Base-by-base conservation (phyloP, 2,329 filamentous ascomycete species). In the Geosmithia putterillii region DNA sequence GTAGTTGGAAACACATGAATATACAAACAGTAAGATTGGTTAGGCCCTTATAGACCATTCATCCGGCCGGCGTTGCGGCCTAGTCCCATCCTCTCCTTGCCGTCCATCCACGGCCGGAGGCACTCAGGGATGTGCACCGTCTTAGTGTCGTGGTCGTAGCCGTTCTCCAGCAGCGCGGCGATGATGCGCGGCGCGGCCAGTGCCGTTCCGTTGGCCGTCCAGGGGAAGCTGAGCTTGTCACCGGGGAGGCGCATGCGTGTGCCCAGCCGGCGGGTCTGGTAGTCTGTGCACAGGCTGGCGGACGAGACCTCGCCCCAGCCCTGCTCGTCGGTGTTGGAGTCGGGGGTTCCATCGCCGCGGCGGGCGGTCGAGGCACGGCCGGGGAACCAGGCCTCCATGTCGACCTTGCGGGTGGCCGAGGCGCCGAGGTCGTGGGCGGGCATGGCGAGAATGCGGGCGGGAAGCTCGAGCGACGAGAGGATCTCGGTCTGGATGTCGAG, bases 221-320 rank as follows among this genome's bases (percentile, higher is more conserved):
- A 87, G 14, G 89, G 87, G 59, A 87, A 96, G 2, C 72, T 70
- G 36, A 83, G 64, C 56, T 73, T 77, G 23, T 57, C 59, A n/a
- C 65, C 63, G 42, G 63, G 66, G 12, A 71, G 48, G 48, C 81
- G 79, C 39, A 86, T 68, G 36, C 83, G 74, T 14, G 92, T 95
- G 22, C 78, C 81, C 32, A 98, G 69, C 15, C 92, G 74, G 22
- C 92, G 74, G 21, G 76, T 83, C 67, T 98, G 92, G 64, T 96
- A 98, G 62, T 98, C 92, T 2, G 86, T 92, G 64, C 92, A 98
- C 52, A 90, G 81, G 49, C 86, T 94, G 0, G 87, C 81, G 38
- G 83, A 90, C 0, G 89, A 94, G 42, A 98, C 81, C 64, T 98
- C 92, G 40, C 92, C 92, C 84, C 89, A 98, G 23, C 86, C 88